Evolutionary conservation across 768 basidiomycete species (phyloP).

Genomic region (Exsudoporus frostii): DNA sequence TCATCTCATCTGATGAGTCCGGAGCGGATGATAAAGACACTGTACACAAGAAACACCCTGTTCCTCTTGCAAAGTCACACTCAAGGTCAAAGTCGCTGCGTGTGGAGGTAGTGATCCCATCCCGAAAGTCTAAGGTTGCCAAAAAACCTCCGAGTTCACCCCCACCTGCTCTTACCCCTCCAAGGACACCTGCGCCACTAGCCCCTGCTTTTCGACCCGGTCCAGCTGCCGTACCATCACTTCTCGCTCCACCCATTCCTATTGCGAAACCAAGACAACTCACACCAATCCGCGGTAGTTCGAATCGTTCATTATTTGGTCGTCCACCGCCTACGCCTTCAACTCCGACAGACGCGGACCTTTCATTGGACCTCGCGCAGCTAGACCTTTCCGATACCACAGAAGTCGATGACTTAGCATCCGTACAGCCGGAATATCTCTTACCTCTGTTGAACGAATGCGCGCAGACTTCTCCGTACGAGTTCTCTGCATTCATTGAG

Average conservation of each 20-base stretch:
- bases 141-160: slow-evolving; percentile 9
- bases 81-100: slow-evolving; percentile 19
- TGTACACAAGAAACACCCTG: slow-evolving; percentile 2
- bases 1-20: slow-evolving; percentile 50
- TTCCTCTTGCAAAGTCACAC: slow-evolving; percentile 9
- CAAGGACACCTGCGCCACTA: not conserved
- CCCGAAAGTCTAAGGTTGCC: slow-evolving; percentile 17
- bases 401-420: slow-evolving; percentile 45
- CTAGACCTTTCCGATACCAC: slow-evolving; percentile 48
- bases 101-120: slow-evolving; percentile 45
- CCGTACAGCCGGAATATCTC: slow-evolving; percentile 51
- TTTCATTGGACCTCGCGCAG: slow-evolving; percentile 31
- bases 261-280: slow-evolving; percentile 52
- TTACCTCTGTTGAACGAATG: slow-evolving; percentile 69
- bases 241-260: slow-evolving; percentile 8
- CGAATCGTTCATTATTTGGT: slow-evolving; percentile 33
- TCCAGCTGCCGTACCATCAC: not conserved
- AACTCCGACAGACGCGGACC: slow-evolving; percentile 50
- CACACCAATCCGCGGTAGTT: slow-evolving; percentile 59
- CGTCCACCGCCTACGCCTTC: slow-evolving; percentile 54
- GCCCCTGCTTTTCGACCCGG: not conserved
- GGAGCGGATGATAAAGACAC: slow-evolving; percentile 30
- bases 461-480: slow-evolving; percentile 61
- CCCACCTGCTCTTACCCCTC: slow-evolving; percentile 1
- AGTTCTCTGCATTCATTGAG: slow-evolving; percentile 81